Evolutionary conservation across 179 eudicot genomes (phyloP), one percentile per base, ranked within the genome.

Genomic region (Carnegiea gigantea): DNA sequence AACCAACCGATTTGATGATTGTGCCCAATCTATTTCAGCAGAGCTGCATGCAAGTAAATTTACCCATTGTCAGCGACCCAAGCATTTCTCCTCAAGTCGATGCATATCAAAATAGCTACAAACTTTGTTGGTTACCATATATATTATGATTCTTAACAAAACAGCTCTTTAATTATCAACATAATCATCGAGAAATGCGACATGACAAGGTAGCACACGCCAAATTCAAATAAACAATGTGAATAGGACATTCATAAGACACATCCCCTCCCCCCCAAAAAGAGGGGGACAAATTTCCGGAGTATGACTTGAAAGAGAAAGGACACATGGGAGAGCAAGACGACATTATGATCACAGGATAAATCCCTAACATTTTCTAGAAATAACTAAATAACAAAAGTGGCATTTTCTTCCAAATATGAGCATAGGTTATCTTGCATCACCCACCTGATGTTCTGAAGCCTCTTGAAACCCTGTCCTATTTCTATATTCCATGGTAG

Each of bases 11-110:
- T 90, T 89, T 44, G 89, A 78, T 80, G 95, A 88, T 67, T 85
- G 86, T 38, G 92, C 91, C 99, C 99, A 94, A n/a, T 91, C 90
- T 75, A 71, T 83, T 88, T 89, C 96, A 49, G 98, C 89, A 79
- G 84, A 80, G 83, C 99, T 96, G 92, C 85, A 87, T 46, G 53
- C 48, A 82, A 82, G 57, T 65, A 70, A 62, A 82, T 78, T 73
- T 57, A 67, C 23, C 54, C 79, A 57, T 81, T 30, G 71, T 84
- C 70, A 86, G 83, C 73, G 67, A 73, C 59, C 46, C 15, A 17
- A 78, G 73, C 48, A 72, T 26, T 14, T 40, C 14, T 17, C 13
- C 26, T 15, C 11, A 18, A 30, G 33, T 15, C 48, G 14, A 65
- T n/a, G n/a, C 3, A 28, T 9, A 46, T 26, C 59, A 73, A 1